Percentiles rank a stretch among this genome's conserved stretches.
These are phyloP conservation scores for Pholiota molesta DNA, from an alignment of 768 basidiomycete genomes.

Conservation along the genomic window DNA sequence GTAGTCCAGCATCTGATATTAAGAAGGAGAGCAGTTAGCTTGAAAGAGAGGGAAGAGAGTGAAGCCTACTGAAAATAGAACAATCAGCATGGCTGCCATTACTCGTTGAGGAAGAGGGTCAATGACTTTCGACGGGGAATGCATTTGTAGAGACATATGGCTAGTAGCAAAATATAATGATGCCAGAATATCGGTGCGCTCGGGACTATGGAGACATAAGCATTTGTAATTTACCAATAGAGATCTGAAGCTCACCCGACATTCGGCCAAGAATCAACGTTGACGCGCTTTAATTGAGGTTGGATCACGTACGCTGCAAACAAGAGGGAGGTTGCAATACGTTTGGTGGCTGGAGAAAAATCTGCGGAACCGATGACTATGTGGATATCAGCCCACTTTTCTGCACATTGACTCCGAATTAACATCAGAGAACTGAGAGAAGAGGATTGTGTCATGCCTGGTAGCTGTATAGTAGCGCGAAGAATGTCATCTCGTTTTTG, in stretches of 20 bases:
- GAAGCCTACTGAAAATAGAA: slow-evolving; percentile 41
- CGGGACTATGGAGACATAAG: slow-evolving; percentile 3
- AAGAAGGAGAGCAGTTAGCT: neutral
- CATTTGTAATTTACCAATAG: neutral
- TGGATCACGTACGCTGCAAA: slow-evolving; percentile 59
- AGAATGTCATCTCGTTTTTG: slow-evolving; percentile 55
- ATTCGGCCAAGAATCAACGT: neutral
- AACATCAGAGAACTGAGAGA: neutral
- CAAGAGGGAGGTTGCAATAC: slow-evolving; percentile 57
- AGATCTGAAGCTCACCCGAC: neutral
- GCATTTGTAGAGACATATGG: slow-evolving; percentile 9
- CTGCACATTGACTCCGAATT: slow-evolving; percentile 33
- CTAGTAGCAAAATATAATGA: slow-evolving; percentile 23
- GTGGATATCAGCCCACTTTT: slow-evolving; percentile 53
- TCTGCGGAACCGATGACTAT: slow-evolving; percentile 47
- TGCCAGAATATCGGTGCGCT: slow-evolving; percentile 21
- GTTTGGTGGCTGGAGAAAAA: slow-evolving; percentile 62
- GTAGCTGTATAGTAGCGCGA: slow-evolving; percentile 68
- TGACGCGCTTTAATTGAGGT: slow-evolving; percentile 36
- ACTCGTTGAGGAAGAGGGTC: slow-evolving; percentile 22
- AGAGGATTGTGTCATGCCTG: slow-evolving; percentile 42
- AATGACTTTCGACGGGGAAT: slow-evolving; percentile 11
- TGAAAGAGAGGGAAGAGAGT: neutral
- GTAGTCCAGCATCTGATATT: neutral
- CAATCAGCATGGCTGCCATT: slow-evolving; percentile 42